Evolutionary conservation across 768 basidiomycete species (phyloP).

Genomic region (Rhodotorula sphaerocarpa): DNA sequence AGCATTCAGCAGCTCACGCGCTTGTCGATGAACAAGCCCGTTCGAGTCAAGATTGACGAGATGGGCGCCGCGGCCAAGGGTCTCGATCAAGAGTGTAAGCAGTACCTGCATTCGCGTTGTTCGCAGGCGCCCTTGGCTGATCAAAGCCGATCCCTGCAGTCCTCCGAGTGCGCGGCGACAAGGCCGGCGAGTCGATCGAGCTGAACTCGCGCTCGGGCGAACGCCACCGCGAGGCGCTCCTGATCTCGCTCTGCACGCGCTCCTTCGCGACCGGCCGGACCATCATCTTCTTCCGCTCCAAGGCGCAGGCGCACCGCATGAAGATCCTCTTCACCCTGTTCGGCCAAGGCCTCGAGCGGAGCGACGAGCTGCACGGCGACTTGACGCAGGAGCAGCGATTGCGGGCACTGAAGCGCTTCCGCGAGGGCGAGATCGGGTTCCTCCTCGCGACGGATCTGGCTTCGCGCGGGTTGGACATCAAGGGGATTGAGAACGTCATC

Average conservation of each 20-base stretch:
- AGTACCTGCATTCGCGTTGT: neutral
- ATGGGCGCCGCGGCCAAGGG: slow-evolving; percentile 77
- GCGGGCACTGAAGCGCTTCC: slow-evolving; percentile 73
- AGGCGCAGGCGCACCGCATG: slow-evolving; percentile 95
- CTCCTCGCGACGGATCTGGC: slow-evolving; percentile 95
- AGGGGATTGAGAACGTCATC: slow-evolving; percentile 92
- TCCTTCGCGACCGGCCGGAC: slow-evolving; percentile 68
- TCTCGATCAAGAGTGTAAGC: slow-evolving; percentile 78
- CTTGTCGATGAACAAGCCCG: slow-evolving; percentile 85
- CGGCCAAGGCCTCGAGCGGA: slow-evolving; percentile 44
- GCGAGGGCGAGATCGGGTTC: slow-evolving; percentile 78
- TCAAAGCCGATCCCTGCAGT: neutral
- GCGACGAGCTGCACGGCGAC: slow-evolving; percentile 86
- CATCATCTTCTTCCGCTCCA: slow-evolving; percentile 91
- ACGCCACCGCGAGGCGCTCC: slow-evolving; percentile 45
- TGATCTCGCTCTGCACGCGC: slow-evolving; percentile 73
- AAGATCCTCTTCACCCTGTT: slow-evolving; percentile 80
- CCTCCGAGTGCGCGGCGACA: slow-evolving; percentile 68
- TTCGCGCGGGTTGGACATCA: slow-evolving; percentile 74
- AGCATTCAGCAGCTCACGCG: slow-evolving; percentile 85
- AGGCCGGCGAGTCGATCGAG: slow-evolving; percentile 42
- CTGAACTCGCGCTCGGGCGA: slow-evolving; percentile 39
- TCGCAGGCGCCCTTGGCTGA: neutral
- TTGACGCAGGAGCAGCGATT: slow-evolving; percentile 95
- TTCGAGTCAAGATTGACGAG: slow-evolving; percentile 89